phyloP scores from a whole-genome alignment of 371 early-diverging fungal genomes.

The Mucor racemosus region DNA sequence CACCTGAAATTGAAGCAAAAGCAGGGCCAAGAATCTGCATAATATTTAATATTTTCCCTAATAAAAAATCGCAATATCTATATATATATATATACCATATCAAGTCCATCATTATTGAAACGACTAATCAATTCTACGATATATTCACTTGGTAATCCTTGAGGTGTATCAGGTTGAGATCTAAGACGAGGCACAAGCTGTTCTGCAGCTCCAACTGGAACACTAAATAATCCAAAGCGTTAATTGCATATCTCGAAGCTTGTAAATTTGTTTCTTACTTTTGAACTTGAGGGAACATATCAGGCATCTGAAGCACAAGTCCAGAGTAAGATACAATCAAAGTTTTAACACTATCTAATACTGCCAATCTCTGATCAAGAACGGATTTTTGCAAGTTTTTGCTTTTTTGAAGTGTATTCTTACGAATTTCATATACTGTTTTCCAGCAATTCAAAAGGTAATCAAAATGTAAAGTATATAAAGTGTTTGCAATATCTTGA shows the following conservation, averaged over 20 bases:
- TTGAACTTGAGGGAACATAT: slow-evolving; percentile 84
- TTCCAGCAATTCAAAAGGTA: slow-evolving; percentile 84
- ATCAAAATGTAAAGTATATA: slow-evolving; percentile 65
- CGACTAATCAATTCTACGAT: slow-evolving; percentile 51
- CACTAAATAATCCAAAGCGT: slow-evolving; percentile 19
- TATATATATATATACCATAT: slow-evolving; percentile 44
- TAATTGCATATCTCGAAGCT: slow-evolving; percentile 15
- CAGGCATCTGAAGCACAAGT: slow-evolving; percentile 82
- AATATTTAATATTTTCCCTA: background rate
- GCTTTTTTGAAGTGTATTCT: slow-evolving; percentile 51
- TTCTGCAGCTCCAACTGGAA: slow-evolving; percentile 39
- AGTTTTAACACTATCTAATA: slow-evolving; percentile 56
- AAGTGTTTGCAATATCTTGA: slow-evolving; percentile 46
- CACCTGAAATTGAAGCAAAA: slow-evolving; percentile 47
- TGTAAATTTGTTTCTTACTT: slow-evolving; percentile 41
- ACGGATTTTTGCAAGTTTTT: slow-evolving; percentile 63
- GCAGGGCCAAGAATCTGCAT: slow-evolving; percentile 58
- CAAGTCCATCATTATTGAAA: slow-evolving; percentile 68
- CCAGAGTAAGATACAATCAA: slow-evolving; percentile 86
- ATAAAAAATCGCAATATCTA: background rate
- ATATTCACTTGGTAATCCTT: slow-evolving; percentile 59
- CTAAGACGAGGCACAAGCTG: slow-evolving; percentile 55
- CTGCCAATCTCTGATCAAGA: slow-evolving; percentile 61
- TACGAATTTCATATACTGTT: slow-evolving; percentile 58
- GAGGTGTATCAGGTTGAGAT: slow-evolving; percentile 48